A percentile compares a stretch with the other conserved stretches of the same genome.
phyloP scores from a whole-genome alignment of 2,329 filamentous ascomycete genomes.

The Claviceps paspali region DNA sequence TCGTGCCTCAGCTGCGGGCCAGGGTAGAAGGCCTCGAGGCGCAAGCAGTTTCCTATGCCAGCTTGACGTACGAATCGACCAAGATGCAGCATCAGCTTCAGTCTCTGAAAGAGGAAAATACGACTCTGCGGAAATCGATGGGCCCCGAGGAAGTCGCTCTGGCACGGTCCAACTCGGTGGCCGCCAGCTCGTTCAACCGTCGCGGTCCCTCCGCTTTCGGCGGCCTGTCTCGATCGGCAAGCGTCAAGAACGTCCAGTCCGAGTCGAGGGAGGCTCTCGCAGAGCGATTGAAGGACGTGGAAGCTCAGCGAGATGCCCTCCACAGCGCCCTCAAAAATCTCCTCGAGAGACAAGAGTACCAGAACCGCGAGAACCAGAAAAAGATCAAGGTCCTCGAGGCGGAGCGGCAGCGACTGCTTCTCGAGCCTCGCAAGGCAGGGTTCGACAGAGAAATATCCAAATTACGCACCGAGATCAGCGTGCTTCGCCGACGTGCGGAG shows the following conservation, averaged over 20 bases:
- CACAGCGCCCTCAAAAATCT: slow-evolving; percentile 77
- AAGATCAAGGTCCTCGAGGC: slow-evolving; percentile 60
- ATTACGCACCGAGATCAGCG: slow-evolving; percentile 70
- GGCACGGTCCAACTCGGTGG: slow-evolving; percentile 52
- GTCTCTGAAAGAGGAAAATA: slow-evolving; percentile 51
- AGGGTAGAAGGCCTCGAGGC: slow-evolving; percentile 65
- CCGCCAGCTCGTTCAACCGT: slow-evolving; percentile 33
- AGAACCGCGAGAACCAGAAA: slow-evolving; percentile 72
- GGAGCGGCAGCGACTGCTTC: slow-evolving; percentile 61
- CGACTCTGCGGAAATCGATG: slow-evolving; percentile 32
- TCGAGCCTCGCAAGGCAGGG: slow-evolving; percentile 54
- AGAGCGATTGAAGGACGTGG: slow-evolving; percentile 79
- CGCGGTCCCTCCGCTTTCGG: slow-evolving; percentile 21
- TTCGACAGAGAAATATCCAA: slow-evolving; percentile 73
- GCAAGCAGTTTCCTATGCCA: slow-evolving; percentile 57
- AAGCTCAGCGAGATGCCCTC: slow-evolving; percentile 83
- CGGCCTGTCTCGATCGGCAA: slow-evolving; percentile 44
- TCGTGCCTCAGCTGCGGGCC: slow-evolving; percentile 64
- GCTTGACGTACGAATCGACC: slow-evolving; percentile 61
- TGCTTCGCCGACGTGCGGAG: slow-evolving; percentile 73
- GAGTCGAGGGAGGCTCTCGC: slow-evolving; percentile 55
- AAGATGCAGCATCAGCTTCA: slow-evolving; percentile 81
- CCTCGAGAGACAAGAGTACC: slow-evolving; percentile 70
- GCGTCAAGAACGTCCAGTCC: slow-evolving; percentile 30
- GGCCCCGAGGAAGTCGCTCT: slow-evolving; percentile 18